Conservation (phyloP, 257 asterid species). For the Fraxinus anomala region DNA sequence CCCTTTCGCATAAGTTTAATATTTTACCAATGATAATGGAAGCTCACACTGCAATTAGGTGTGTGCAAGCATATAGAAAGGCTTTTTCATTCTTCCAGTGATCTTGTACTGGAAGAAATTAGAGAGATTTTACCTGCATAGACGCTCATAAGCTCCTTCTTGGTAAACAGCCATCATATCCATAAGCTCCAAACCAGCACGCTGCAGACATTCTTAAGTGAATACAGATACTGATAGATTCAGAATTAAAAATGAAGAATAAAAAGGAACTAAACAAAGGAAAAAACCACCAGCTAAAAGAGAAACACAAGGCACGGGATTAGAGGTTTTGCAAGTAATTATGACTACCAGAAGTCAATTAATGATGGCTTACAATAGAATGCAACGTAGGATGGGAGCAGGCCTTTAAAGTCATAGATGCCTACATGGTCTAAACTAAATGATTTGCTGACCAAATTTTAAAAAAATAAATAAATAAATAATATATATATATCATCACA, state of each 20-base stretch:
- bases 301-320: constrained; percentile 7
- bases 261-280: constrained; percentile 7
- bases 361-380: background rate
- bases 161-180: constrained; percentile 99
- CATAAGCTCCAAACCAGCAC: constrained; percentile 99
- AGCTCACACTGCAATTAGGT: background rate
- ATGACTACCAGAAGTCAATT: constrained; percentile 13
- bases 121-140: constrained; percentile 75
- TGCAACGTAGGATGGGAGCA: constrained; percentile 2
- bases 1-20: background rate
- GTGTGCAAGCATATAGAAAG: constrained; percentile 8
- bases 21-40: background rate
- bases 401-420: background rate
- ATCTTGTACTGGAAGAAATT: constrained; percentile 2
- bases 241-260: background rate
- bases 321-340: constrained; percentile 5
- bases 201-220: constrained; percentile 60
- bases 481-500: background rate
- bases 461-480: too few species aligned
- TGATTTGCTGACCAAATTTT: background rate
- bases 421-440: background rate
- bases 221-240: constrained; percentile 22
- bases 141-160: constrained; percentile 98
- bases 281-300: constrained; percentile 23
- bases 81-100: constrained; percentile 1